Base-by-base conservation (phyloP, 2,329 filamentous ascomycete genomes). In the Aspergillus aculeatinus region DNA sequence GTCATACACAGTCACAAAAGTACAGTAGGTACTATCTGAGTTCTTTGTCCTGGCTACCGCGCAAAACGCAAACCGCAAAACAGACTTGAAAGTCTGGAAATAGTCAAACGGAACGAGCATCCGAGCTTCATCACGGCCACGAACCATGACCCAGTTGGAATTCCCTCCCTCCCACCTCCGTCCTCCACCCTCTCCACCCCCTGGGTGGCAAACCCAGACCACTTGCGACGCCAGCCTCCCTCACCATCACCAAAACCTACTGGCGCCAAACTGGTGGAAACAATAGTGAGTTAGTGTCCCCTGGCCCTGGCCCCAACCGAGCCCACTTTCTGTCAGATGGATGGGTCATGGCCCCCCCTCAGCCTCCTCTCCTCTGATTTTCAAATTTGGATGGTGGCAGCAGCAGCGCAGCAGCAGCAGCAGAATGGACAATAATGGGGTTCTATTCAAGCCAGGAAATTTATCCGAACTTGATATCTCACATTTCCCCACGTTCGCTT, bases 251-350 rank as follows among this genome's bases (percentile, higher is more conserved):
- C 48, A 47, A 33, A 53, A 48, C 55, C 57, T 59, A 63, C 60
- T 55, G 44, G 63, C 55, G 58, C 60, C 59, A 63, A 60, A 62
- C 64, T 61, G 55, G 62, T 63, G 59, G 58, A 66, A 63, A 63
- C 62, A 63, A 62, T 63, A 61, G 61, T 63, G 39, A 44, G 39
- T 44, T 44, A 44, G 39, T 44, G 39, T 44, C 39, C 27, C 33
- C 33, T 35, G 11, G 33, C 61, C 55, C 50, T 59, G 60, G 39
- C 42, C 55, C 56, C 55, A 58, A 57, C 62, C 58, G 60, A 56
- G 60, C 60, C 58, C 56, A 59, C 27, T 49, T 33, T 55, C 55
- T 63, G 59, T 61, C 61, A 63, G 59, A 63, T 59, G 51, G 49
- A 25, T 29, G 42, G 25, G 31, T 52, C 25, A 27, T 59, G 53